A percentile compares a stretch with the other conserved stretches of the same genome.
phyloP scores from a whole-genome alignment of 306 rosid genomes.

The Malus fusca region DNA sequence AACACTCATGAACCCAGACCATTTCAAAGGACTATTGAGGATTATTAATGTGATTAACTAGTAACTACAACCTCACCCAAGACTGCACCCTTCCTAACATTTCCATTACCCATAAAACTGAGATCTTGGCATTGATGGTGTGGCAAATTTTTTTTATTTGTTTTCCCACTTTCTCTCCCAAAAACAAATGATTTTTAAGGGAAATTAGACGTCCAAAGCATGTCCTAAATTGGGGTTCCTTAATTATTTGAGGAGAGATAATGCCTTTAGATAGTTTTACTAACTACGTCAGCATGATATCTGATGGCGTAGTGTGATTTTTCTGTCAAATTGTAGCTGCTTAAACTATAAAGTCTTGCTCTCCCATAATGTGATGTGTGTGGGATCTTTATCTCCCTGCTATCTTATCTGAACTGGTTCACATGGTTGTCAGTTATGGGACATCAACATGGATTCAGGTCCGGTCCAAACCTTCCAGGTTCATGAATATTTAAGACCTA shows the following conservation, averaged over 20 bases:
- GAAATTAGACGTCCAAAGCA: background rate
- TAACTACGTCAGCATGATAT: background rate
- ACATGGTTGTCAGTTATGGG: constrained; percentile 80
- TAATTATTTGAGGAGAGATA: background rate
- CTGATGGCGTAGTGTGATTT: background rate
- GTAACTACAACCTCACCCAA: no score
- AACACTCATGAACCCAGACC: background rate
- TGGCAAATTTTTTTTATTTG: background rate
- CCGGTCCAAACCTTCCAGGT: constrained; percentile 93
- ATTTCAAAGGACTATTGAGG: background rate
- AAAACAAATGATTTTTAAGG: background rate
- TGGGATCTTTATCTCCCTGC: background rate
- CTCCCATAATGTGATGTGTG: background rate
- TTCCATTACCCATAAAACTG: background rate
- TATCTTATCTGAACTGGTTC: background rate
- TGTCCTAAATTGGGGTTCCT: background rate
- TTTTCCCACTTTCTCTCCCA: background rate
- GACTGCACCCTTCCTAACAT: background rate
- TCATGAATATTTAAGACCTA: constrained; percentile 93
- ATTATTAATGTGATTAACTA: background rate
- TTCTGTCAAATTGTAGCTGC: background rate
- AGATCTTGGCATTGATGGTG: background rate
- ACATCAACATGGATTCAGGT: constrained; percentile 98
- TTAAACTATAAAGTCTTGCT: background rate
- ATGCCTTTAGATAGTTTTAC: background rate